A percentile compares a stretch with the other conserved stretches of the same genome.
These are phyloP conservation scores for Hemerocallis citrina DNA, from an alignment of 106 monocot species.

Conservation along the genomic window DNA sequence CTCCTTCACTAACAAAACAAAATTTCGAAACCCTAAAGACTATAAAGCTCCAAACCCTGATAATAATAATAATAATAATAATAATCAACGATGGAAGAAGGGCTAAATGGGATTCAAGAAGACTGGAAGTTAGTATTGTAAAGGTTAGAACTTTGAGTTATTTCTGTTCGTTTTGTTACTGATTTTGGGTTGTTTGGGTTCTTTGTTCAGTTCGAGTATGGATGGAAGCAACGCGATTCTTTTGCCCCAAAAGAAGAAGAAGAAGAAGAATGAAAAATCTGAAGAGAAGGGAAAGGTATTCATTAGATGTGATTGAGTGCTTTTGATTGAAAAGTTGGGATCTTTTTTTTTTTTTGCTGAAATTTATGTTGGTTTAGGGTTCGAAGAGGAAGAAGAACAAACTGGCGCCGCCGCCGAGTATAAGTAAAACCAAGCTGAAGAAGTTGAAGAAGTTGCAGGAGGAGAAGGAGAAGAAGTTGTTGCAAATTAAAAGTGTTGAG, in stretches of 20 bases:
- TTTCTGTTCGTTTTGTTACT: not conserved
- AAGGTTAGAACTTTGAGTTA: not conserved
- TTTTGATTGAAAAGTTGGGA: not conserved
- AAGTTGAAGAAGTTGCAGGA: constrained; percentile 74
- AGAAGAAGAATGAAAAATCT: constrained; percentile 25
- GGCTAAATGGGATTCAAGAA: constrained; percentile 1
- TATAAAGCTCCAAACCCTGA: no score
- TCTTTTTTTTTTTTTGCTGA: not conserved
- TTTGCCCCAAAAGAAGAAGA: constrained; percentile 48
- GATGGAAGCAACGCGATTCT: constrained; percentile 56
- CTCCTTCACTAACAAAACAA: no score
- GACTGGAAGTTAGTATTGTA: constrained; percentile 8
- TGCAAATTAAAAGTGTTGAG: constrained; percentile 51
- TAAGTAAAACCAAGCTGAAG: constrained; percentile 70
- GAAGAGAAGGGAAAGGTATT: constrained; percentile 46
- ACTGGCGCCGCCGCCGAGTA: constrained; percentile 11
- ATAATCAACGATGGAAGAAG: no score
- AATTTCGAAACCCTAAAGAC: no score
- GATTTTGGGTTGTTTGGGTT: not conserved
- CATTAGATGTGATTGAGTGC: not conserved
- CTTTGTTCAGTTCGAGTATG: constrained; percentile 21
- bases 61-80: no score
- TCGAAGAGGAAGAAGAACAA: constrained; percentile 26
- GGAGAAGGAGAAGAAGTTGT: constrained; percentile 57
- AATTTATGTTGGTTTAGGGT: constrained; percentile 8